A percentile compares a stretch with the other conserved stretches of the same genome.
Conservation (phyloP, 768 basidiomycete genomes). For the Calocybe indica region DNA sequence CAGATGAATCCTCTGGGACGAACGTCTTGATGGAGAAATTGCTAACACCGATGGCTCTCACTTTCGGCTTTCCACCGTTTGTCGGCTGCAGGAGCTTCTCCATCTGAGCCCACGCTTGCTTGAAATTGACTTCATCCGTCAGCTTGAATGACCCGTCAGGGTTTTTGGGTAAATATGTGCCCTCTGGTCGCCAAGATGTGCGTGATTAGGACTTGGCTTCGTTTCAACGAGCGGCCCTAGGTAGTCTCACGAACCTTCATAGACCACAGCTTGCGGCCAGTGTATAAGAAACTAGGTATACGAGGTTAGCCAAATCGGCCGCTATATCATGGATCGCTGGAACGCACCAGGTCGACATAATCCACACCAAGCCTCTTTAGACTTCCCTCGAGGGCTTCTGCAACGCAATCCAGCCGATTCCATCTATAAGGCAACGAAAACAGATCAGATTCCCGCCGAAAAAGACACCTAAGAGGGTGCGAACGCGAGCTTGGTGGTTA, state of each 20-base stretch:
- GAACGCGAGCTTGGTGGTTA: constrained; percentile 13
- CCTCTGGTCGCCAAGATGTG: constrained; percentile 1
- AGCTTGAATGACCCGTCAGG: constrained; percentile 28
- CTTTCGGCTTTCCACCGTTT: constrained; percentile 27
- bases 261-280: constrained; percentile 36
- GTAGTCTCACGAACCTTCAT: constrained; percentile 18
- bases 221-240: neutral
- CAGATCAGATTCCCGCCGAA: too few relatives aligned
- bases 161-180: constrained; percentile 17
- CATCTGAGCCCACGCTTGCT: constrained; percentile 43
- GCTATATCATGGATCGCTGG: neutral
- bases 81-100: constrained; percentile 35
- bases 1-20: constrained; percentile 5
- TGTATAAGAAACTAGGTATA: constrained; percentile 40
- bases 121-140: constrained; percentile 26
- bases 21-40: constrained; percentile 57
- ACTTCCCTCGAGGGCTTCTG: constrained; percentile 34
- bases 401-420: constrained; percentile 31
- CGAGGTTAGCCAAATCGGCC: neutral
- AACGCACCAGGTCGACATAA: constrained; percentile 41
- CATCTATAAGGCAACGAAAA: constrained; percentile 14
- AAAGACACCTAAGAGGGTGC: too few relatives aligned
- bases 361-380: constrained; percentile 32
- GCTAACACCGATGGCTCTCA: constrained; percentile 49
- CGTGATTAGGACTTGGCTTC: neutral